Base-by-base conservation (phyloP, 2,329 filamentous ascomycete genomes). In the Monilinia laxa region DNA sequence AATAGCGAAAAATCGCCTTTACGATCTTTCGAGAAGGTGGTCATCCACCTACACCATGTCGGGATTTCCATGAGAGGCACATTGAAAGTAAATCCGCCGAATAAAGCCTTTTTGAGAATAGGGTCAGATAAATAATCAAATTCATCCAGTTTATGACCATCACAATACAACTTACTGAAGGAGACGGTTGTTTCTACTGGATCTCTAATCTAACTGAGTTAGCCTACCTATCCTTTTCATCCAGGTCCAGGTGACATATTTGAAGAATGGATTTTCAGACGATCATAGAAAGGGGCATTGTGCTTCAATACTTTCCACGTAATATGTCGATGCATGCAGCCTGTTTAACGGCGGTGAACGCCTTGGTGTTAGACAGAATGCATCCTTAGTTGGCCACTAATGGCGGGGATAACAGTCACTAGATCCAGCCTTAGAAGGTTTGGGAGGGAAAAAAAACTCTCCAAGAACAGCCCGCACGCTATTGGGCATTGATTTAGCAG, bases 311-410 rank as follows among this genome's bases (percentile, higher is more conserved):
- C 20, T 31, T 51, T 55, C n/a, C 28, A 65, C 42, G 63, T 65
- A 65, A 65, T 65, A 65, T 42, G 42, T 38, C 18, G 56, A 38
- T 65, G n/a, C 63, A 59, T 31, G 28, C 51, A 47, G 28, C n/a
- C 42, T 20, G 18, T 25, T 23, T 38, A 58, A 51, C 6, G 31
- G n/a, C 20, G 63, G 35, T 23, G 11, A 49, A 59, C 23, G 14
- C 6, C 31, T 59, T 23, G 42, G 42, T 65, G 7, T 54, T 54
- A 65, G 42, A 40, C 63, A 53, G 54, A 59, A 49, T 35, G 10
- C 18, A 40, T 18, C 54, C 54, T 28, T 31, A 20, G 31, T 16
- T 28, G 9, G 16, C 31, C 20, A 64, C 4, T 65, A 51, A 31
- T 65, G 53, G 62, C 53, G 62, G 54, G 42, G 38, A 47, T 40